Percentiles rank a stretch among this genome's conserved stretches.
These are phyloP conservation scores for Aspergillus ibericus DNA, from an alignment of 2,329 filamentous ascomycete genomes.

Conservation along the genomic window DNA sequence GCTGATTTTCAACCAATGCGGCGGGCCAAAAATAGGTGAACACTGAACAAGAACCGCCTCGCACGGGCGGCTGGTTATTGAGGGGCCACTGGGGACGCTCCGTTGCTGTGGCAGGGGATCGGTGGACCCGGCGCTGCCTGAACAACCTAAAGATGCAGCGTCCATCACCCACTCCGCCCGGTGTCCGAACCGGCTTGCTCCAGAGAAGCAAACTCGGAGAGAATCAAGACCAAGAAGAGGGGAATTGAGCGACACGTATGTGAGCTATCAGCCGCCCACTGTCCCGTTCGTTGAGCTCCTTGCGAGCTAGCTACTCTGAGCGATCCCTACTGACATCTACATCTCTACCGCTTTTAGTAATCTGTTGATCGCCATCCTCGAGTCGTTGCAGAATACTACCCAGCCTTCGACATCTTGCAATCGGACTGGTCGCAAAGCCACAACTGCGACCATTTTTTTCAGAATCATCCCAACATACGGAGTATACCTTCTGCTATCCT, in stretches of 20 bases:
- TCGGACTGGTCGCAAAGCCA: background rate
- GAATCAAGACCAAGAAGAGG: background rate
- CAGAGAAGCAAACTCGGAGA: background rate
- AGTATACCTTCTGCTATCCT: background rate
- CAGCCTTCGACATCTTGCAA: slow-evolving; percentile 8
- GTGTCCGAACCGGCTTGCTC: slow-evolving; percentile 2
- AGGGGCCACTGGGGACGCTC: slow-evolving; percentile 8
- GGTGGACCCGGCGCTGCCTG: slow-evolving; percentile 30
- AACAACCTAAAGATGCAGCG: slow-evolving; percentile 8
- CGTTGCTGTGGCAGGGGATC: slow-evolving; percentile 38
- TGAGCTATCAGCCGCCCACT: background rate
- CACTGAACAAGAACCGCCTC: background rate
- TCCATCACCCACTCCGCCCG: slow-evolving; percentile 3
- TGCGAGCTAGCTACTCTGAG: background rate
- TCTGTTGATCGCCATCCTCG: slow-evolving; percentile 33
- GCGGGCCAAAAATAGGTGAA: slow-evolving; percentile 1
- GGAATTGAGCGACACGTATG: background rate
- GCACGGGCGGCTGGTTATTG: slow-evolving; percentile 15
- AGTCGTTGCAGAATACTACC: slow-evolving; percentile 7
- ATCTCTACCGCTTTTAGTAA: slow-evolving; percentile 30
- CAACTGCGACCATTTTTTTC: background rate
- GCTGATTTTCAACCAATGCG: background rate
- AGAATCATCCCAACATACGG: background rate
- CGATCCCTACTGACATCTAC: background rate
- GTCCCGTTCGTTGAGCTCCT: background rate